Percentiles rank a stretch among this genome's conserved stretches.
Evolutionary conservation across 129 eudicot genomes (phyloP).

Genomic region (Flaveria linearis): DNA sequence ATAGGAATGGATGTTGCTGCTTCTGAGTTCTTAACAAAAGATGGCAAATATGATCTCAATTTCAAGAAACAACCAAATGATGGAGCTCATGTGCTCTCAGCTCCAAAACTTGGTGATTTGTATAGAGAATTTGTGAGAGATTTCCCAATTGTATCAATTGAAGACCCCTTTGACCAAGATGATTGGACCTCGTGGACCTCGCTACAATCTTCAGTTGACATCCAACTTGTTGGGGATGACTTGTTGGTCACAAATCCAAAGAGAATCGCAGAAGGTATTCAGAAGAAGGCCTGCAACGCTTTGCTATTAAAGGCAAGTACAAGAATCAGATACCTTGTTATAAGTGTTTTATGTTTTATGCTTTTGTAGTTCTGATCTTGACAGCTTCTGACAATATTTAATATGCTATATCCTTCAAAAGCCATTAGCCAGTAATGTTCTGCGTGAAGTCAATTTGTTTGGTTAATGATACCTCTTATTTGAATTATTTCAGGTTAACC

Average conservation of each 20-base stretch:
- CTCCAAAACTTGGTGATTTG: conserved; percentile 67
- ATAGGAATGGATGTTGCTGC: conserved; percentile 99
- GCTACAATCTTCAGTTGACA: conserved; percentile 74
- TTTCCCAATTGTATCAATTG: conserved; percentile 95
- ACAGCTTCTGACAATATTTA: not conserved
- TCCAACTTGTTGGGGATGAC: conserved; percentile 94
- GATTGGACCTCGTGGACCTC: conserved; percentile 94
- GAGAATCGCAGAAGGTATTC: conserved; percentile 76
- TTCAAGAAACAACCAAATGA: conserved; percentile 95
- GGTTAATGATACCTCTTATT: not conserved
- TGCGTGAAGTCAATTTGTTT: not conserved
- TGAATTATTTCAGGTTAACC: conserved; percentile 72
- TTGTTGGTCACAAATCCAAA: conserved; percentile 94
- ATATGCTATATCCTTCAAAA: not conserved
- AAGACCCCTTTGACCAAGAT: conserved; percentile 98
- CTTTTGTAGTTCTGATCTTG: conserved; percentile 2
- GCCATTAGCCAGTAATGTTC: not conserved
- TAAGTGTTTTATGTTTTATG: not conserved
- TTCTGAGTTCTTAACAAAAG: conserved; percentile 88
- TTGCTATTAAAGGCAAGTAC: conserved; percentile 69
- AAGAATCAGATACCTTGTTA: not conserved
- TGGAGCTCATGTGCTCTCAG: conserved; percentile 84
- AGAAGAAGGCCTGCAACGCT: conserved; percentile 88
- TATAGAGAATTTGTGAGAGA: conserved; percentile 78
- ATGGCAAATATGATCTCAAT: conserved; percentile 81